A percentile compares a stretch with the other conserved stretches of the same genome.
phyloP scores from a whole-genome alignment of 345 rosid genomes.

The Noccaea bulbosa region DNA sequence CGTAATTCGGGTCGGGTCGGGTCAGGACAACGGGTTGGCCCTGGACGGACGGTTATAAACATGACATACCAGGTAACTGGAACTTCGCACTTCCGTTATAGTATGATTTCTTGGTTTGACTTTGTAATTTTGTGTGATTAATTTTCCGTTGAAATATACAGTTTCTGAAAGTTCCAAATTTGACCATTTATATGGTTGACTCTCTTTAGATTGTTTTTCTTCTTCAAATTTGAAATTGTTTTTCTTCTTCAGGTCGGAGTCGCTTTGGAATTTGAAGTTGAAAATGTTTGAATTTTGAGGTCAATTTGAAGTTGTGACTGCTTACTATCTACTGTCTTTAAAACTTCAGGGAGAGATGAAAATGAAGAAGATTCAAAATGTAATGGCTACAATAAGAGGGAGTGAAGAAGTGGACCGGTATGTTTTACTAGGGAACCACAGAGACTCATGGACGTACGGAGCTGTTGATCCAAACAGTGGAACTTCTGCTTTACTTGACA shows the following conservation, averaged over 20 bases:
- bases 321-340: neutral
- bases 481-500: slow-evolving; percentile 90
- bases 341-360: slow-evolving; percentile 71
- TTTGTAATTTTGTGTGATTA: slow-evolving; percentile 18
- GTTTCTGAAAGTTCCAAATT: slow-evolving; percentile 6
- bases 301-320: neutral
- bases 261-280: neutral
- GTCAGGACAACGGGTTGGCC: slow-evolving; percentile 57
- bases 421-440: slow-evolving; percentile 85
- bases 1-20: slow-evolving; percentile 47
- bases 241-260: neutral
- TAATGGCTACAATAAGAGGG: slow-evolving; percentile 74
- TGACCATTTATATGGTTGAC: neutral
- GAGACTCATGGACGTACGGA: slow-evolving; percentile 99
- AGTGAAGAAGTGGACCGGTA: slow-evolving; percentile 79
- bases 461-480: slow-evolving; percentile 99
- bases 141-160: slow-evolving; percentile 11
- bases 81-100: slow-evolving; percentile 25
- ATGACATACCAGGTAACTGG: slow-evolving; percentile 71
- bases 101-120: slow-evolving; percentile 2
- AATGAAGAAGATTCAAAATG: slow-evolving; percentile 62
- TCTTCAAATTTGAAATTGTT: neutral
- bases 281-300: neutral
- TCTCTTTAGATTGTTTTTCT: no score
- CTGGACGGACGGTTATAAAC: slow-evolving; percentile 72